These are phyloP conservation scores for Fusarium aywerte DNA, from an alignment of 2,329 filamentous ascomycete genomes.

Conservation along the genomic window DNA sequence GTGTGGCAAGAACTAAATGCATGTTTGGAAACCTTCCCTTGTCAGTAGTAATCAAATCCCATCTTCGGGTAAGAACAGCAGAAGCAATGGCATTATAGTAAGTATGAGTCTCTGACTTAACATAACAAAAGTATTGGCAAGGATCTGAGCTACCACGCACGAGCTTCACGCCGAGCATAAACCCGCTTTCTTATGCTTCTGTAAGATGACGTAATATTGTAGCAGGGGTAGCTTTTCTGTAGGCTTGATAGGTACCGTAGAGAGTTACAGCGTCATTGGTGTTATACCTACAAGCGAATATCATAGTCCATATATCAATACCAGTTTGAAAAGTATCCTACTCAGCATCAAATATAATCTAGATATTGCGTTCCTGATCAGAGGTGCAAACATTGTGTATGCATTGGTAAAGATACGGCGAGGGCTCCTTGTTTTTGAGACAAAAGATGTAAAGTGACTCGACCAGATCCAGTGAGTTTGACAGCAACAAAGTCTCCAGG, in stretches of 20 bases:
- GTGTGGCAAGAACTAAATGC: constrained; percentile 79
- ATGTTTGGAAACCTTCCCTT: constrained; percentile 64
- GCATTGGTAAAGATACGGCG: constrained; percentile 72
- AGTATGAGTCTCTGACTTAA: constrained; percentile 74
- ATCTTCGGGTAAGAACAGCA: constrained; percentile 69
- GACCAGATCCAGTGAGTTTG: constrained; percentile 85
- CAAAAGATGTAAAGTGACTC: constrained; percentile 74
- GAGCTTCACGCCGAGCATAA: constrained; percentile 77
- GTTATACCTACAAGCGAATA: constrained; percentile 81
- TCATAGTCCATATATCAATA: constrained; percentile 81
- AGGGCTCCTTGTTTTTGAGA: constrained; percentile 60
- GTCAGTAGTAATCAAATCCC: constrained; percentile 49
- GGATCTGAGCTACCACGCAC: constrained; percentile 77
- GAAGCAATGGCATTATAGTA: constrained; percentile 78
- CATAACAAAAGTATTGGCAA: constrained; percentile 74
- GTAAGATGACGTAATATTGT: constrained; percentile 69
- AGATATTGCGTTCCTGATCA: constrained; percentile 74
- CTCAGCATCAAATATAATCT: constrained; percentile 86
- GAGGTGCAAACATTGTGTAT: constrained; percentile 80
- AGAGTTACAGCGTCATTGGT: constrained; percentile 72
- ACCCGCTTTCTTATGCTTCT: constrained; percentile 66
- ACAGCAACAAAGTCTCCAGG: constrained; percentile 71
- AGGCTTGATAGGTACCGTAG: constrained; percentile 83
- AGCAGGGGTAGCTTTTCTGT: constrained; percentile 70
- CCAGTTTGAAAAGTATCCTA: constrained; percentile 80